Evolutionary conservation across 2,329 filamentous ascomycete genomes (phyloP), one percentile per base, ranked within the genome.

Genomic region (Apiospora arundinis): DNA sequence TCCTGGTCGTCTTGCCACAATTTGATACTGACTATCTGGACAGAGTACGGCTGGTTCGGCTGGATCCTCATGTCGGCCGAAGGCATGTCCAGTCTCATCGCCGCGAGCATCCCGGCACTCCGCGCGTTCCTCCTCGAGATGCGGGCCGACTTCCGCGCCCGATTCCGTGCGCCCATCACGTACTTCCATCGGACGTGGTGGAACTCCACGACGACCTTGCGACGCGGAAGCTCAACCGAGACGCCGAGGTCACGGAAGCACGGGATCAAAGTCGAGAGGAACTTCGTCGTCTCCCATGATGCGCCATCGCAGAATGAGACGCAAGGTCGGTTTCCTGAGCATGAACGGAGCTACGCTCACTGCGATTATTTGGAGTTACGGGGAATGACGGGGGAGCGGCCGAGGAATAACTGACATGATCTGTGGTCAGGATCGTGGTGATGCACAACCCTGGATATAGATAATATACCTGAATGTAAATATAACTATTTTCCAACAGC

Each of bases 41-140:
- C 3, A 71, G 70, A 69, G 45, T 71, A 69, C 32, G 70, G 70
- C 12, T 71, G 69, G 37, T 48, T 67, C 37, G 70, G 70, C 1
- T 71, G 69, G 45, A 67, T 71, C 23, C 48, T 68, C 44, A 60
- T 69, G 67, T 68, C 70, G 14, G 70, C 70, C 44, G 68, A 71
- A 32, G 70, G 70, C 46, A 68, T 46, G 28, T 70, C 70, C 6
- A 70, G 56, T 42, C 69, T 71, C 21, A 67, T 71, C 45, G 70
- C 70, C 6, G 70, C 70, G 44, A 71, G 70, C 60, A 69, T 71
- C 46, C 70, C 70, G 16, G 42, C 70, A 6, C 46, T 71, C 12
- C 70, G 70, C 7, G 70, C 60, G 2, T 70, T 72, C n/a, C 32
- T 72, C 21, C 56, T 60, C 11, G 68, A n/a, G 44, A 68, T 56